Evolutionary conservation across 2,329 filamentous ascomycete species (phyloP), one percentile per base, ranked within the genome.

Genomic region (Coleophoma crateriformis): DNA sequence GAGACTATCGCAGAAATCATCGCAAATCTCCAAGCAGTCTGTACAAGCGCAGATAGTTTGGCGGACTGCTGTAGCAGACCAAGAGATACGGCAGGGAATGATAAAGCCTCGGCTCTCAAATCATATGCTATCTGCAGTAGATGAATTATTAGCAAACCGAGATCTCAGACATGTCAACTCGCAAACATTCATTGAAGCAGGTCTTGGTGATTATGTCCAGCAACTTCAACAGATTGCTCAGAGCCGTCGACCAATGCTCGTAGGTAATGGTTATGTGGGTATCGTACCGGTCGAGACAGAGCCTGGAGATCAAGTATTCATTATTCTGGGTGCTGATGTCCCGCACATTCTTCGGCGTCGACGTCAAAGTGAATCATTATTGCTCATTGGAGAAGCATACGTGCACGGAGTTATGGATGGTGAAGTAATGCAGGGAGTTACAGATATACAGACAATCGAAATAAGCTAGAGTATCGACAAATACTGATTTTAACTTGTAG

Each of bases 331-430:
- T 15, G 27, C 41, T 7, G 39, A 50, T 32, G 14, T 50, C 3
- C 52, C 54, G 17, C 50, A 45, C 32, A 45, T 54, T 7, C 19
- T 54, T 44, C 48, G 53, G n/a, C 45, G 27, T 34, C 15, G 48
- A 37, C 37, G 39, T 41, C 14, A 22, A 43, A 44, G 47, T 34
- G 32, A 39, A 8, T 1, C 7, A 15, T 46, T 46, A 8, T 35
- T 32, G 39, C 27, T 56, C 27, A 48, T 56, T 17, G 54, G 54
- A 7, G 52, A 54, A 41, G 47, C 49, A 35, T 54, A 54, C 38
- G 19, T 56, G 19, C 47, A 56, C 46, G 51, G 51, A 27, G 33
- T 54, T 12, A 54, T 56, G 54, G 54, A 56, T 44, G 51, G 54
- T 27, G 51, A 55, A 43, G 42, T 32, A 35, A 46, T 55, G 43